A percentile compares a stretch with the other conserved stretches of the same genome.
phyloP scores from a whole-genome alignment of 2,329 filamentous ascomycete species.

The Claviceps paspali region DNA sequence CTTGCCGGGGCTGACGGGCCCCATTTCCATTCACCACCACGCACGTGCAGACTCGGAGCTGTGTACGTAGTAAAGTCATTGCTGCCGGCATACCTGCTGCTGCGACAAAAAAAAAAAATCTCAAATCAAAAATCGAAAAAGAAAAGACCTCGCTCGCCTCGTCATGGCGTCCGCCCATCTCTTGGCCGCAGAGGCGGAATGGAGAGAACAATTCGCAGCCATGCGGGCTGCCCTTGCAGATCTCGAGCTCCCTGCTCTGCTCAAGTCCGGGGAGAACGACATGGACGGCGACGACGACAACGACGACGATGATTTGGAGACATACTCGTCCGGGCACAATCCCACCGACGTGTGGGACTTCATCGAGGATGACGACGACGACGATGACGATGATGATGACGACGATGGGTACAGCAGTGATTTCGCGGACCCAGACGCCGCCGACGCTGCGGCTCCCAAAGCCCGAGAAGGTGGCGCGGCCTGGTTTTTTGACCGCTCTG shows the following conservation, averaged over 20 bases:
- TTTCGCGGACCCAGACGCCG: conserved; percentile 38
- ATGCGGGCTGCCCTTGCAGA: conserved; percentile 79
- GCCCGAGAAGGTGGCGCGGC: conserved; percentile 29
- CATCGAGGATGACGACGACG: conserved; percentile 60
- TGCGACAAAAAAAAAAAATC: too few relatives aligned
- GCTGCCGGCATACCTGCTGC: too few relatives aligned
- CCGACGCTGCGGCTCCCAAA: conserved; percentile 30
- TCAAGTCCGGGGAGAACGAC: conserved; percentile 29
- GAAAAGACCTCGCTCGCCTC: too few relatives aligned
- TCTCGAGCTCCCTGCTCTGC: conserved; percentile 35
- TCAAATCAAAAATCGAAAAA: too few relatives aligned
- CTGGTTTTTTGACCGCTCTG: conserved; percentile 62
- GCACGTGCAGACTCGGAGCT: too few relatives aligned
- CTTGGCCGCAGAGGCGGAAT: conserved; percentile 41
- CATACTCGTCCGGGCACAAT: conserved; percentile 40
- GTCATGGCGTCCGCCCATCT: conserved; percentile 21
- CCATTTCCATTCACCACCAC: too few relatives aligned
- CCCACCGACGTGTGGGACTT: conserved; percentile 87
- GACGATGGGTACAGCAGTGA: conserved; percentile 53
- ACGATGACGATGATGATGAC: too few relatives aligned
- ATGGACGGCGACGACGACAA: conserved; percentile 54
- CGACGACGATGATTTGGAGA: conserved; percentile 50
- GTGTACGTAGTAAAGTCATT: too few relatives aligned
- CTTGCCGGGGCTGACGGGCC: too few relatives aligned
- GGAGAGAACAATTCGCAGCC: conserved; percentile 69